Base-by-base conservation (phyloP, 2,329 filamentous ascomycete genomes). In the Talaromyces piceae region DNA sequence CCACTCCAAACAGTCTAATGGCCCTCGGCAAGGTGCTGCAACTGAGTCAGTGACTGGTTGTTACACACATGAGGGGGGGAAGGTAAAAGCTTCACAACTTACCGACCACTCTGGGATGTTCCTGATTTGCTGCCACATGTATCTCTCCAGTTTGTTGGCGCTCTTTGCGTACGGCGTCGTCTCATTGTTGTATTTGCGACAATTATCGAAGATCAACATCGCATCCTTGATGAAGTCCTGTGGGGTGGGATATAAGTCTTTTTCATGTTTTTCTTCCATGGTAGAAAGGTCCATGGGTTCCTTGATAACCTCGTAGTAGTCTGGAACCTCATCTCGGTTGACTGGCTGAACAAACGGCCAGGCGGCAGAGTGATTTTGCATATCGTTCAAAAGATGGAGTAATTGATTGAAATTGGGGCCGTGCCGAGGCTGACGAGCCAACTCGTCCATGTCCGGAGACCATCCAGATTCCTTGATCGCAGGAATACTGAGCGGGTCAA, bases 291-390 rank as follows among this genome's bases (percentile, higher is more conserved):
- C 93, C 93, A 98, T 98, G 30, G 93, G 93, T 67, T 95, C 87
- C 65, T 91, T 91, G 75, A 98, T 98, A 55, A 97, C 91, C 54
- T 95, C 89, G 74, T 97, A 97, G 73, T 98, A 98, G 68, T 98
- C 93, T n/a, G 89, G 84, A 0, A 98, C 93, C 59, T 97, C 93
- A 62, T 98, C 93, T 58, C 86, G 84, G 67, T 94, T 96, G 58
- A 98, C 93, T 0, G 93, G 91, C 23, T 89, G 82, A 27, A 93
- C 79, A 75, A 98, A 98, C 0, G 93, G 93, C 93, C 93, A 98
- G 0, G 90, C 87, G 6, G 87, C 86, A 59, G 84, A 84, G 71
- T 95, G 90, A 66, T 96, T 97, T 67, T 97, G 91, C 69, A 97
- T 82, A 64, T 95, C 88, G 69, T 94, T 95, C 57, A 98, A 84